Evolutionary conservation across 495 filamentous ascomycete genomes (phyloP), one percentile per base, ranked within the genome.

Genomic region (Xylaria acuta): DNA sequence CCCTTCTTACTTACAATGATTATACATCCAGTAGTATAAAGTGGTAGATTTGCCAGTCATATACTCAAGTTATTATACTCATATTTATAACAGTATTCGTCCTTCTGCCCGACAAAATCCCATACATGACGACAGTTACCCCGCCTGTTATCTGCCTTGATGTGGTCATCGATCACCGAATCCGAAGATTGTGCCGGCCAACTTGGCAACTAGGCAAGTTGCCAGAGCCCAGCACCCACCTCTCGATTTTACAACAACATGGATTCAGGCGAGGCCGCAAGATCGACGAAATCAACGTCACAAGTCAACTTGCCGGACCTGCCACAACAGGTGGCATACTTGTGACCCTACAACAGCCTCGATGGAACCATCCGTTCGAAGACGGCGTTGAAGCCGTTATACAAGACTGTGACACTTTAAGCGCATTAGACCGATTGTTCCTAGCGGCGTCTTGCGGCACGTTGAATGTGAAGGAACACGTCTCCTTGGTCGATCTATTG

Each of bases 241-340:
- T 66, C 45, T 66, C 64, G 20, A 38, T 66, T 36, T 12, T 66
- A 5, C 64, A 51, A 49, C 45, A 25, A 66, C 20, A 66, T 25
- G 64, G 64, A 38, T 3, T 9, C 5, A 36, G n/a, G 27, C 64
- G 47, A 49, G 45, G 64, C 30, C 30, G 43, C 32, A 51, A 11
- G 3, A 66, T 1, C 16, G 64, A 38, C 32, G 64, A 66, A 51
- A 22, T 66, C n/a, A 36, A 36, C 1, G 20, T 66, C n/a, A 66
- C 64, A 7, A 25, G 43, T 3, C 27, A 66, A 38, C 64, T 66
- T 38, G 64, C 64, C 32, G 64, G 64, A 25, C 64, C 64, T 5
- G 45, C 64, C 20, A 66, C 45, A 25, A 51, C 64, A 9, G 64
- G 64, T 7, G 64, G 64, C 2, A 66, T 66, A 51, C 27, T 66